These are phyloP conservation scores for Pseudonitzschia pungens DNA, from an alignment of 108 stramenopile genomes.

Conservation along the genomic window DNA sequence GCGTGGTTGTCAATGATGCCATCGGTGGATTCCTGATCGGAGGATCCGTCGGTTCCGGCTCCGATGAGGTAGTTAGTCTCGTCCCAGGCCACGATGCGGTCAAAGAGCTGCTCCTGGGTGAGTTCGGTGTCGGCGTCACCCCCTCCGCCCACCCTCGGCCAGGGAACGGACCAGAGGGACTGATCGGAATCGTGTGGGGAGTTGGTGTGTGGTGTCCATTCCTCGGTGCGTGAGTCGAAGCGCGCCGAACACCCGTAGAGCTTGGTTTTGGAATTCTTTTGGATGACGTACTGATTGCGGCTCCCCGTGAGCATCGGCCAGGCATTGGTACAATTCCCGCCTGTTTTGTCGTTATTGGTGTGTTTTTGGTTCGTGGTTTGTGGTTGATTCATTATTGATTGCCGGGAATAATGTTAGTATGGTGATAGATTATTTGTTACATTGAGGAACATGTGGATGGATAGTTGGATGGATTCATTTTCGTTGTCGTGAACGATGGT, in stretches of 20 bases:
- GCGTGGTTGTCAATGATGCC: constrained; percentile 28
- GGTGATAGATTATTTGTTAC: too few relatives aligned
- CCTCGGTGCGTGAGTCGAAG: background rate
- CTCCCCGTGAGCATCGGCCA: constrained; percentile 32
- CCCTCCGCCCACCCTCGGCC: constrained; percentile 23
- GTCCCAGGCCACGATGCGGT: constrained; percentile 21
- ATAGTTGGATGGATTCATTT: too few relatives aligned
- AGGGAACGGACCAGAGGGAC: constrained; percentile 3
- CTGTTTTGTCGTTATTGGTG: too few relatives aligned
- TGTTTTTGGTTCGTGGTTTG: too few relatives aligned
- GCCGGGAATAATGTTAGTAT: too few relatives aligned
- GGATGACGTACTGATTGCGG: constrained; percentile 31
- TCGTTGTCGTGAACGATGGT: too few relatives aligned
- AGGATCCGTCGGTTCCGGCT: constrained; percentile 18
- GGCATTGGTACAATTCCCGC: constrained; percentile 32
- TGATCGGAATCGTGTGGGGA: constrained; percentile 12
- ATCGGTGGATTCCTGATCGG: constrained; percentile 7
- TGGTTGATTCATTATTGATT: too few relatives aligned
- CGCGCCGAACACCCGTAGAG: constrained; percentile 5
- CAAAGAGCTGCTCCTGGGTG: constrained; percentile 16
- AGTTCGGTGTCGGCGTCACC: background rate
- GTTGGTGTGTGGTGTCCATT: constrained; percentile 14
- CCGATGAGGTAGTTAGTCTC: constrained; percentile 20
- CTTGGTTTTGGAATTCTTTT: background rate
- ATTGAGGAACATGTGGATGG: too few relatives aligned